Conservation (phyloP, 805 yeast species). For the Schwanniomyces yamadae region DNA sequence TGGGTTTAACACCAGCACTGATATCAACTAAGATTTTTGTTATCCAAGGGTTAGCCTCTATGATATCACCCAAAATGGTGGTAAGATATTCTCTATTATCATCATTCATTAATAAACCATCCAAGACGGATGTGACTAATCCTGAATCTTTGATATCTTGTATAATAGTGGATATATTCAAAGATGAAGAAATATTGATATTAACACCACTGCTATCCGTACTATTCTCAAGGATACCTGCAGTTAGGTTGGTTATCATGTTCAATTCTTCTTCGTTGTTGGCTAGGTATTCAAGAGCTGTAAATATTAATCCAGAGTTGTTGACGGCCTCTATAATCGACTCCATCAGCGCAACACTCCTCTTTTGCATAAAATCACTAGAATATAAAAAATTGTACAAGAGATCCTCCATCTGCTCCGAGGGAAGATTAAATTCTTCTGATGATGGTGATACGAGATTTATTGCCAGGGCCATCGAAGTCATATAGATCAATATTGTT, state of each 20-base stretch:
- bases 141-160: constrained; percentile 24
- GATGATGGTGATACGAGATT: background rate
- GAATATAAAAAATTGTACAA: no score
- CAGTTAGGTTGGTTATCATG: constrained; percentile 22
- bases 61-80: constrained; percentile 23
- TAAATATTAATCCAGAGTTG: constrained; percentile 24
- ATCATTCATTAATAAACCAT: constrained; percentile 28
- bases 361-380: no score
- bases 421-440: background rate
- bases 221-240: constrained; percentile 12
- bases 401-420: background rate
- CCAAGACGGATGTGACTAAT: constrained; percentile 22
- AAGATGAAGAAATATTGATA: constrained; percentile 13
- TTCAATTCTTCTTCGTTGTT: constrained; percentile 28
- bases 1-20: constrained; percentile 31
- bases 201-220: constrained; percentile 11
- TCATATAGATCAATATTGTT: no score
- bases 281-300: constrained; percentile 30
- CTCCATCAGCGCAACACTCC: no score
- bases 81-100: constrained; percentile 26
- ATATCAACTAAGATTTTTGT: constrained; percentile 27
- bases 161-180: constrained; percentile 19
- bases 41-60: constrained; percentile 30
- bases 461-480: background rate
- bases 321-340: constrained; percentile 18